Base-by-base conservation (phyloP, 2,329 filamentous ascomycete species). In the Sporothrix brunneoviolacea region DNA sequence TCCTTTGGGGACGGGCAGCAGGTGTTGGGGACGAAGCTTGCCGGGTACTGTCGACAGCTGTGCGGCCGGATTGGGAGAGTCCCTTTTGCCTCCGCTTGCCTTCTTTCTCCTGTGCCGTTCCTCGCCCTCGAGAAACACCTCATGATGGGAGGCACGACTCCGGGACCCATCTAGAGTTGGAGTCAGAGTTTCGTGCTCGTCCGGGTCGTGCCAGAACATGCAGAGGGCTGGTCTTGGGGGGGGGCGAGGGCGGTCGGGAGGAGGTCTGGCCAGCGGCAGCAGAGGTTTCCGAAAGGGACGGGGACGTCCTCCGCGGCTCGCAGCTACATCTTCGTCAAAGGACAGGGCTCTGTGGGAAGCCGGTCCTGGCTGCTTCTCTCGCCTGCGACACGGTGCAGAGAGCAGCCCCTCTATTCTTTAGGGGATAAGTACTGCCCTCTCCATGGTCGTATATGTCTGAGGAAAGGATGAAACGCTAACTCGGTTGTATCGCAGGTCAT, bases 101-200 rank as follows among this genome's bases (percentile, higher is more conserved):
- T 41, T 48, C 27, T 43, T 55, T 56, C 54, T 42, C 19, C 16
- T 41, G 16, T 10, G 13, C 13, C 13, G 22, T 16, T 19, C 13
- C 12, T 32, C 28, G n/a, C 36, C n/a, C 41, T 30, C 39, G 28
- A 45, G 52, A 46, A 52, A 4, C 8, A 4, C 13, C 37, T 21
- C 28, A 33, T 19, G 38, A 27, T 35, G 30, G 50, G 40, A 57
- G 62, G 64, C 65, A 61, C 64, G 61, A 22, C 28, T 60, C 68
- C 70, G 76, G 88, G 88, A 89, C 87, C 86, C 89, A 88, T 89
- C 86, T 81, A 66, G 84, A 79, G 86, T 90, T 89, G 86, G 86
- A 74, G 84, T 94, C 88, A 94, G 89, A 90, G 88, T 75, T 83
- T 89, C 74, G 88, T 76, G 79, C 88, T 91, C 91, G 87, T 91